Conservation (phyloP, 805 yeast species). For the Blastobotrys muscicola region DNA sequence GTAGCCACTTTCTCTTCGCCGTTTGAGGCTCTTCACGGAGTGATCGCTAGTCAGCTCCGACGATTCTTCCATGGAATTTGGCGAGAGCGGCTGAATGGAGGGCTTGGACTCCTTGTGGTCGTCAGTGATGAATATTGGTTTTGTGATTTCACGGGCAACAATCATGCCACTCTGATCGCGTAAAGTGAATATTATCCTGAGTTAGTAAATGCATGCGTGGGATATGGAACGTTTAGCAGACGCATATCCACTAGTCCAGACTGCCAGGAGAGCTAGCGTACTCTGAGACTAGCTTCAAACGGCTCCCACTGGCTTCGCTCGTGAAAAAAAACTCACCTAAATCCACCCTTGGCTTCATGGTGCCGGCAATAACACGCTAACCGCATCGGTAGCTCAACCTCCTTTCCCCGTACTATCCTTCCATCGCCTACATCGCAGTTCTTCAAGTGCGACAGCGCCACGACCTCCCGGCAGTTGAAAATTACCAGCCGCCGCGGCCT, state of each 20-base stretch:
- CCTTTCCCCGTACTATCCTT: conserved; percentile 23
- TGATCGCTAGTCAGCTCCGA: conserved; percentile 15
- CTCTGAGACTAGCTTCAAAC: no score
- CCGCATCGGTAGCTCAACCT: conserved; percentile 51
- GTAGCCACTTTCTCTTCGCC: conserved; percentile 17
- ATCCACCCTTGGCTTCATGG: conserved; percentile 77
- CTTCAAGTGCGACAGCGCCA: conserved; percentile 38
- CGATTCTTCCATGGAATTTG: conserved; percentile 29
- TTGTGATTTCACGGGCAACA: conserved; percentile 65
- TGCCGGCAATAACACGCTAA: conserved; percentile 93
- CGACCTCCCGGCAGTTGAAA: conserved; percentile 83
- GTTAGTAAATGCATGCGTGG: no score
- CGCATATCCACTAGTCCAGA: no score
- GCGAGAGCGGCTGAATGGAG: conserved; percentile 17
- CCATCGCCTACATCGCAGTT: conserved; percentile 10
- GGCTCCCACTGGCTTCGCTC: neutral
- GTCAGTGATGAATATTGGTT: conserved; percentile 84
- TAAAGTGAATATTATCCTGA: conserved; percentile 34
- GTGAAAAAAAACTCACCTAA: conserved; percentile 29
- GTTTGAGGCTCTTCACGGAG: conserved; percentile 14
- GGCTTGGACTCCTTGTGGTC: conserved; percentile 52
- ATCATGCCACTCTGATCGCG: conserved; percentile 51
- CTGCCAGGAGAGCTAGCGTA: no score
- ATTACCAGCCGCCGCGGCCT: conserved; percentile 74
- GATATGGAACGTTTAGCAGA: no score